phyloP scores from a whole-genome alignment of 148 eudicot species.

The Salicornia ramosissima region DNA sequence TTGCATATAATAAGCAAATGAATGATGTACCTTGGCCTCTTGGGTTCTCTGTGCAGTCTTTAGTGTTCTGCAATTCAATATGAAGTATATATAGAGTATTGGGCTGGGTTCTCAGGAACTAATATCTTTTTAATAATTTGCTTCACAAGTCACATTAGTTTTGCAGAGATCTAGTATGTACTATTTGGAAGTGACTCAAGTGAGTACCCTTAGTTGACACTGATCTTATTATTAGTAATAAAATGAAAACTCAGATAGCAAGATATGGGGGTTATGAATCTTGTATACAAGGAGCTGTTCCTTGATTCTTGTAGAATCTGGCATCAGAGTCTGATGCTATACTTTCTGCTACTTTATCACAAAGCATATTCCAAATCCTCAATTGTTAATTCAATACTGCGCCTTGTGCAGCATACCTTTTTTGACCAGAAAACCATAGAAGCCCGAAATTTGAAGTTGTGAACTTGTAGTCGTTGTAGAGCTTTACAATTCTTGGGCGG shows the following conservation, averaged over 20 bases:
- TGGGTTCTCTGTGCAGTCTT: too few relatives aligned
- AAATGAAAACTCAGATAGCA: neutral
- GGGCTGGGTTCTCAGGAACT: neutral
- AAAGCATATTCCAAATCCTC: neutral
- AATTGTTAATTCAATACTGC: neutral
- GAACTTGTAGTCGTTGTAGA: neutral
- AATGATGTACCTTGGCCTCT: too few relatives aligned
- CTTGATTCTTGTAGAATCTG: neutral
- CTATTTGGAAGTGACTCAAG: too few relatives aligned
- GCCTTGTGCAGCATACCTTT: neutral
- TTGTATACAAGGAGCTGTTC: neutral
- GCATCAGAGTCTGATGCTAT: neutral
- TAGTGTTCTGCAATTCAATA: too few relatives aligned
- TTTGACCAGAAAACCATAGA: neutral
- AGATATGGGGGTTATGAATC: neutral
- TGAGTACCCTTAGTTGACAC: too few relatives aligned
- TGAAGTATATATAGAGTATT: neutral
- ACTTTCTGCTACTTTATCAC: neutral
- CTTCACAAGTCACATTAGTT: too few relatives aligned
- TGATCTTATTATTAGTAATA: neutral
- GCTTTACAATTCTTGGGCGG: too few relatives aligned
- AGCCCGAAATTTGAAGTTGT: neutral
- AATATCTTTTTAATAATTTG: neutral
- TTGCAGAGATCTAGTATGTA: too few relatives aligned
- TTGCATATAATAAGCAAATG: too few relatives aligned